Evolutionary conservation across 176 grass and related monocot species (phyloP).

Genomic region (Triticum turgidum): DNA sequence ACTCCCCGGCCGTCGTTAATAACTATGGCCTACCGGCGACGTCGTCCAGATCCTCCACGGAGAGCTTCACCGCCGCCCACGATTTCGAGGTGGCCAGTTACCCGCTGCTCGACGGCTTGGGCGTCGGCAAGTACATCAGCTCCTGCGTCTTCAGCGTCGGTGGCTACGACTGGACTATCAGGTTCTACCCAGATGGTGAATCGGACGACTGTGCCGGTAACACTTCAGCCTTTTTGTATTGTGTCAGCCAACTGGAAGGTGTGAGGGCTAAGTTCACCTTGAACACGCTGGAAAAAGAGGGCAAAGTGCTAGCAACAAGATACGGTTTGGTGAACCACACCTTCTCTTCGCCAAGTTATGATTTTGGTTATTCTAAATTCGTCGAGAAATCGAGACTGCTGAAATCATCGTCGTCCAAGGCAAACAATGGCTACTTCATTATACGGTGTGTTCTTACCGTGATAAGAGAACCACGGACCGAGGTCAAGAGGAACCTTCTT

Average conservation of each 20-base stretch:
- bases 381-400: not conserved
- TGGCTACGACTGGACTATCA: too few species aligned
- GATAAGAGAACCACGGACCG: not conserved
- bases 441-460: not conserved
- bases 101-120: too few species aligned
- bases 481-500: not conserved
- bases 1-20: too few species aligned
- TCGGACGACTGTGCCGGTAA: not conserved
- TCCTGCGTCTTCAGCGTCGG: too few species aligned
- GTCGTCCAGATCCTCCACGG: too few species aligned
- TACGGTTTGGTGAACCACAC: not conserved
- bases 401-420: not conserved
- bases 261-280: not conserved
- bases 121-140: too few species aligned
- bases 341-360: not conserved
- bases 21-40: too few species aligned
- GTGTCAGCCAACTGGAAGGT: not conserved
- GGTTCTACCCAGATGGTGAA: too few species aligned
- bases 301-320: not conserved
- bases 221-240: not conserved
- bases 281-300: not conserved
- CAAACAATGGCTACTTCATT: not conserved
- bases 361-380: not conserved
- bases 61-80: too few species aligned
- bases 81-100: too few species aligned